Base-by-base conservation (phyloP, 164 flowering plant genomes). In the Stephania yunnanensis region DNA sequence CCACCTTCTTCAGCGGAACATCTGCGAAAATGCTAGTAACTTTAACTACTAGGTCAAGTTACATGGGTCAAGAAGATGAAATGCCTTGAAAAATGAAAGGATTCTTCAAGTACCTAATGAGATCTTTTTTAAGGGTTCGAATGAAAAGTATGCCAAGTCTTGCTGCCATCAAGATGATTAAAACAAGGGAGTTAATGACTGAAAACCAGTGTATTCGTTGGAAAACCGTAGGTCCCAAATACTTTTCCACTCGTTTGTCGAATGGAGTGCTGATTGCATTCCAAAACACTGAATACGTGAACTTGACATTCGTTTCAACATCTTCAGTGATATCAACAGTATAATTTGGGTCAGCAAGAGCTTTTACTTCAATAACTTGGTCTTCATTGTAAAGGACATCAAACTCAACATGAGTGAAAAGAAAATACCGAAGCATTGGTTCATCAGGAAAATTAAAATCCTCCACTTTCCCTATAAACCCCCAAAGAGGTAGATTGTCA, bases 401-500 rank as follows among this genome's bases (percentile, higher is more conserved):
- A 81, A 92, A 92, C 53, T 84, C 84, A 64, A 94, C 82, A 81
- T 90, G 91, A 46, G 70, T 89, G 80, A 91, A 90, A 17, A 94
- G 85, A 82, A 73, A 89, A 82, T 87, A 89, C 67, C 82, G 82
- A n/a, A 78, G 70, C 50, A 78, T 76, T 44, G 81, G 75, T 20
- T 76, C 79, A 68, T 78, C 70, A 44, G 10, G 66, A 7, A 31
- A 36, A 83, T 61, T 80, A 22, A 68, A 77, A 0, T 84, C 81
- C 63, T 91, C 96, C 69, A 87, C 76, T 84, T 89, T 94, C 61
- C 97, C 98, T 50, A 94, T 63, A 78, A 85, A 94, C 0, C 90
- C 98, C 98, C 98, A 94, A 17, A 91, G 69, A 7, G 95, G 94
- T 74, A 94, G 95, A 84, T 91, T 91, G 81, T 92, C 97, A 81